Evolutionary conservation across 768 basidiomycete species (phyloP).

Genomic region (Dioszegia hungarica): DNA sequence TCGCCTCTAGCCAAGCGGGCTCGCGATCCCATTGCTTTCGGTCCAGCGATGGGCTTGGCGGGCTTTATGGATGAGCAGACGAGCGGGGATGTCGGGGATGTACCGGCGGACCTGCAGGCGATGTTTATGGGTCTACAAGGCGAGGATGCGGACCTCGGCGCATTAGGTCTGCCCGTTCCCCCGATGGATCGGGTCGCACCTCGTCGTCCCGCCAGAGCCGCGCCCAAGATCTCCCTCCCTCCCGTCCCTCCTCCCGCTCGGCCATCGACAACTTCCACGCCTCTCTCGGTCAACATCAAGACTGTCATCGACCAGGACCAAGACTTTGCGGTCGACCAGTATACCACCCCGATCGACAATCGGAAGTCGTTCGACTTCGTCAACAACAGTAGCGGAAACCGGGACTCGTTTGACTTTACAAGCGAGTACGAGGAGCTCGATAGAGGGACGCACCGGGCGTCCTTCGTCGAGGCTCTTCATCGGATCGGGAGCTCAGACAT

Average conservation of each 20-base stretch:
- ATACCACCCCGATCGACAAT: slow-evolving; percentile 1
- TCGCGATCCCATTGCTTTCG: neutral
- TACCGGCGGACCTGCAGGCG: neutral
- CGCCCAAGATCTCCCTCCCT: slow-evolving; percentile 20
- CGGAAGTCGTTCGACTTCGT: slow-evolving; percentile 35
- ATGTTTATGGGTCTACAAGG: neutral
- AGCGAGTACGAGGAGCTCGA: slow-evolving; percentile 38
- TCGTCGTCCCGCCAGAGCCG: slow-evolving; percentile 14
- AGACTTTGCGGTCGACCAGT: neutral
- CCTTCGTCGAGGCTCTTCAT: slow-evolving; percentile 40
- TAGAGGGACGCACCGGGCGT: slow-evolving; percentile 26
- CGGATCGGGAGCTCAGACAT: slow-evolving; percentile 4
- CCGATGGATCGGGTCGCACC: slow-evolving; percentile 13
- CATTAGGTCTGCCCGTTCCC: slow-evolving; percentile 24
- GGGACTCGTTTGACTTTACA: slow-evolving; percentile 43
- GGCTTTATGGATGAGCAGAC: neutral
- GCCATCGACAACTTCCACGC: neutral
- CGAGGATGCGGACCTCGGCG: neutral
- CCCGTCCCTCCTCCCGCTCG: slow-evolving; percentile 15
- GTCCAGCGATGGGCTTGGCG: slow-evolving; percentile 1
- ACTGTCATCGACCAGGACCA: neutral
- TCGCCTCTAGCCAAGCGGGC: neutral
- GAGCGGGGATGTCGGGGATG: neutral
- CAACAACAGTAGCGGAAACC: neutral
- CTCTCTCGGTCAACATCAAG: neutral